Conservation (phyloP, 2,329 filamentous ascomycete species). For the Fusarium palustre region DNA sequence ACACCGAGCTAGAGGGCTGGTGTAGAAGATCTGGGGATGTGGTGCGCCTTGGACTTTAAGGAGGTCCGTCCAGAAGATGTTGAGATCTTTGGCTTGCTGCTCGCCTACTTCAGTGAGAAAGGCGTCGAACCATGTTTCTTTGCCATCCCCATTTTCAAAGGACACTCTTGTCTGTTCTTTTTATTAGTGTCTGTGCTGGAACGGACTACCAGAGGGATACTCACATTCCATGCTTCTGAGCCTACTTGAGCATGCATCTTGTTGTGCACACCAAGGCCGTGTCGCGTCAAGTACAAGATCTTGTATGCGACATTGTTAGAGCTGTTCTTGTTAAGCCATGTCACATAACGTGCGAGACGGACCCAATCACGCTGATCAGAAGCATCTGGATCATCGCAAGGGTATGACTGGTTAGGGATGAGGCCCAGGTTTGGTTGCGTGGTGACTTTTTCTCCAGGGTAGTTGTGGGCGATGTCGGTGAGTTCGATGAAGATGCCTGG, state of each 20-base stretch:
- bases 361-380: constrained; percentile 62
- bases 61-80: constrained; percentile 63
- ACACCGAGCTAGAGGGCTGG: constrained; percentile 68
- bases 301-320: constrained; percentile 62
- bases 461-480: constrained; percentile 43
- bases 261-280: constrained; percentile 65
- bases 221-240: constrained; percentile 66
- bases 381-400: constrained; percentile 51
- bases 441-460: constrained; percentile 47
- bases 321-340: constrained; percentile 58
- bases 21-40: constrained; percentile 66
- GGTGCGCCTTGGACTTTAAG: constrained; percentile 61
- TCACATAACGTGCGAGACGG: constrained; percentile 61
- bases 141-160: constrained; percentile 54
- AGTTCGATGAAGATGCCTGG: constrained; percentile 60
- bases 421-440: constrained; percentile 66
- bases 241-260: constrained; percentile 67
- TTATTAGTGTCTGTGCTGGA: background rate
- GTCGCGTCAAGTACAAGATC: constrained; percentile 65
- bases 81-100: constrained; percentile 64
- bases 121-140: constrained; percentile 56
- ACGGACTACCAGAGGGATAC: constrained; percentile 8
- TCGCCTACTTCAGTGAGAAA: constrained; percentile 65
- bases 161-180: constrained; percentile 51
- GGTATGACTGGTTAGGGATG: constrained; percentile 60